Base-by-base conservation (phyloP, 495 filamentous ascomycete genomes). In the Penicillium bovifimosum region DNA sequence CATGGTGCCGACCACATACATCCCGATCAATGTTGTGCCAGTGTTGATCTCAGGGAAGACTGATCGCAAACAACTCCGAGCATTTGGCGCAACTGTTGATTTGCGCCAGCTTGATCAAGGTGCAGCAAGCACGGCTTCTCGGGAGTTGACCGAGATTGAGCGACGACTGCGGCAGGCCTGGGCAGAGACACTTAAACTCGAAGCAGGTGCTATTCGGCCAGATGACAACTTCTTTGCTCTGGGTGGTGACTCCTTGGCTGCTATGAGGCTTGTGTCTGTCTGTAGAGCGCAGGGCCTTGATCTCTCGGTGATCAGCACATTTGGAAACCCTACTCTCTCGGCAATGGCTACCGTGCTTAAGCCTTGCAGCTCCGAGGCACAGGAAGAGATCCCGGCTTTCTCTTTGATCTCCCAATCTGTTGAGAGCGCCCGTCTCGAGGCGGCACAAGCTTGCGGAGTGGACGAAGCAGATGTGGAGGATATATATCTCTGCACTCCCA, bases 401-500 rank as follows among this genome's bases (percentile, higher is more conserved):
- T 72, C 69, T 3, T 53, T 75, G 58, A 62, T 74, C 44, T 60
- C 64, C 10, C 64, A 67, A 17, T 16, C 45, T n/a, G 41, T 45
- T 7, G 62, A 70, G 5, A 66, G 59, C 38, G 67, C 64, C 16
- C 62, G 59, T 17, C 7, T 50, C 0, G 70, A 73, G 36, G 68
- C 65, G 3, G 54, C 63, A 10, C 13, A 59, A 6, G 50, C 56
- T n/a, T 73, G 63, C 50, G 69, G 64, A 35, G 33, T 62, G 5
- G 56, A 63, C 24, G 52, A 58, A 18, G 55, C 45, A 4, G 55
- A 62, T 0, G 55, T 85, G 26, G 53, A 74, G 45, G 73, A 76
- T 39, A 73, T 83, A 26, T 86, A 85, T 53, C 82, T 81, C 1
- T 84, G 80, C 62, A 84, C 82, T 0, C 81, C 84, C 3, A 70